Percentiles rank a stretch among this genome's conserved stretches.
phyloP scores from a whole-genome alignment of 768 basidiomycete species.

The Glaciozyma antarctica region DNA sequence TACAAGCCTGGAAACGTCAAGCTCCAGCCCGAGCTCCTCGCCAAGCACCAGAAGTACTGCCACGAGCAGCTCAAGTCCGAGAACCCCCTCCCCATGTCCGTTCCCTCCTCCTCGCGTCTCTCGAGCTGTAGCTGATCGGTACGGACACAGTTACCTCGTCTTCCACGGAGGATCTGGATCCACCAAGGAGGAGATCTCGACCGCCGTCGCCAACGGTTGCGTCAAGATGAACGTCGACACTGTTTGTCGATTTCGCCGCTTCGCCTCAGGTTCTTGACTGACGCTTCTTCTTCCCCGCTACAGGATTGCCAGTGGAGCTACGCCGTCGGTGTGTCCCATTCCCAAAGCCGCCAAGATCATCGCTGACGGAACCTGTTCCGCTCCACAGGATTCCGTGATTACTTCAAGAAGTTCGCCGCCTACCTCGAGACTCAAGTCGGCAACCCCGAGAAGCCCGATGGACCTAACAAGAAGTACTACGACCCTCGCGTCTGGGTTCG shows the following conservation, averaged over 20 bases:
- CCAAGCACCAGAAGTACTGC: conserved; percentile 76
- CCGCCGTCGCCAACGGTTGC: conserved; percentile 81
- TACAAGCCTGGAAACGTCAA: conserved; percentile 98
- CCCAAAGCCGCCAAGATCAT: background rate
- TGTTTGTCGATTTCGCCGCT: background rate
- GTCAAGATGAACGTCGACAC: conserved; percentile 90
- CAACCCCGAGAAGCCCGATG: conserved; percentile 99
- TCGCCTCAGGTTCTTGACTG: background rate
- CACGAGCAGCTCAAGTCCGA: conserved; percentile 56
- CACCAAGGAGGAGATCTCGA: conserved; percentile 85
- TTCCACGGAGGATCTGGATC: conserved; percentile 99
- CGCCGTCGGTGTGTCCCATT: conserved; percentile 45
- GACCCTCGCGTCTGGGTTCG: background rate
- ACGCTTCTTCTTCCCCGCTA: background rate
- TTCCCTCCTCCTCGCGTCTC: conserved; percentile 11
- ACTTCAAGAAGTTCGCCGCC: conserved; percentile 69
- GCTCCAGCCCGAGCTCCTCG: conserved; percentile 80
- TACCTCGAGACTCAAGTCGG: conserved; percentile 87
- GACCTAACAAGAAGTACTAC: conserved; percentile 79
- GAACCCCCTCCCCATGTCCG: conserved; percentile 60
- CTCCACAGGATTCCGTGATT: conserved; percentile 52
- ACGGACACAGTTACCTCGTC: conserved; percentile 60
- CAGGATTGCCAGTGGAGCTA: conserved; percentile 54
- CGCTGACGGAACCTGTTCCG: conserved; percentile 46
- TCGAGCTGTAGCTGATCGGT: conserved; percentile 1